These are phyloP conservation scores for Funneliformis caledonium DNA, from an alignment of 371 early-diverging fungal species.

Conservation along the genomic window DNA sequence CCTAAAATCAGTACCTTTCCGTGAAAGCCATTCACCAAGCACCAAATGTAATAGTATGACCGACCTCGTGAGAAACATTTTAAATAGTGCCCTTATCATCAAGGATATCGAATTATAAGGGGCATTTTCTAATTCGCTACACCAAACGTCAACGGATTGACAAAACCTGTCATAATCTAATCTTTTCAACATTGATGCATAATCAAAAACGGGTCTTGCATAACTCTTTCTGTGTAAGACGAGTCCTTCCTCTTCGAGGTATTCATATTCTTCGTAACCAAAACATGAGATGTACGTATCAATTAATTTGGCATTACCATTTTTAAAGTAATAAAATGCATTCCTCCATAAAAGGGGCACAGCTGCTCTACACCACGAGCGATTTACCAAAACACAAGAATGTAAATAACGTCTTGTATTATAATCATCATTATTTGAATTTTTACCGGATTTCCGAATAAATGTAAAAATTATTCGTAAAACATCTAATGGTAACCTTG, in stretches of 20 bases:
- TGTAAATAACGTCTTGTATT: constrained; percentile 6
- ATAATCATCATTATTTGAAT: background rate
- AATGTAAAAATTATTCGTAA: constrained; percentile 23
- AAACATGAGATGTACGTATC: constrained; percentile 28
- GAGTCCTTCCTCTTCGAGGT: background rate
- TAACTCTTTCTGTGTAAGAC: background rate
- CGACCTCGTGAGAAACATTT: constrained; percentile 13
- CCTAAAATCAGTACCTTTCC: constrained; percentile 1
- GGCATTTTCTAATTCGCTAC: background rate
- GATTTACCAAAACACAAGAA: constrained; percentile 32
- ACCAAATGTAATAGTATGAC: constrained; percentile 23
- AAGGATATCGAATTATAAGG: constrained; percentile 9
- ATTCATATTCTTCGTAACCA: background rate
- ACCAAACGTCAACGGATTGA: constrained; percentile 27
- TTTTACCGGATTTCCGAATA: constrained; percentile 5
- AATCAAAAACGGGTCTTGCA: background rate
- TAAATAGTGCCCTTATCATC: constrained; percentile 11
- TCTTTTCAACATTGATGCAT: constrained; percentile 26
- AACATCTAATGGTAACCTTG: constrained; percentile 17
- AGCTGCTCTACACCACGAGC: constrained; percentile 26
- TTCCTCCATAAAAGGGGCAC: constrained; percentile 27
- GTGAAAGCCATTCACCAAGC: constrained; percentile 17
- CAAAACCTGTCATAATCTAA: constrained; percentile 31
- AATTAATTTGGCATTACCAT: background rate
- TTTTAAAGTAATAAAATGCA: constrained; percentile 10